Evolutionary conservation across 495 filamentous ascomycete genomes (phyloP).

Genomic region (Hypoxylon crocopeplum): DNA sequence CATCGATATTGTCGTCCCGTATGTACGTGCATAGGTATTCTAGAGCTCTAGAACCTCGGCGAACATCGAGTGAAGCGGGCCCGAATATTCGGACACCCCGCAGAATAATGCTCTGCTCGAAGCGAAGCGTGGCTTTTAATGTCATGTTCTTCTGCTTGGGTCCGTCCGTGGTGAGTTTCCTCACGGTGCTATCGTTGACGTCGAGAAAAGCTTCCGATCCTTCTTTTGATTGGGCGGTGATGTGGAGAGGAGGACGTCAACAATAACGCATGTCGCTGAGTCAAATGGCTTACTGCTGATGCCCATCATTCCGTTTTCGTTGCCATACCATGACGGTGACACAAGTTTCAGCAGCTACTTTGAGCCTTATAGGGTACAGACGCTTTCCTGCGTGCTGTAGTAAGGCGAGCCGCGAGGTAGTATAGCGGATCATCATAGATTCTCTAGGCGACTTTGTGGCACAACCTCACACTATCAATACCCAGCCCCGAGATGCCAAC

Average conservation of each 20-base stretch:
- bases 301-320: conserved; percentile 27
- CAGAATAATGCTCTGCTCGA: conserved; percentile 4
- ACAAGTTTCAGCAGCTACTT: conserved; percentile 29
- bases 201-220: conserved; percentile 8
- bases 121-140: conserved; percentile 12
- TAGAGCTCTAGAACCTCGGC: conserved; percentile 27
- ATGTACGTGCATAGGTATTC: no score
- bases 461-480: conserved; percentile 21
- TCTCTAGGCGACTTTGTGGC: conserved; percentile 27
- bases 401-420: conserved; percentile 24
- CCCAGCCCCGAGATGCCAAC: conserved; percentile 11
- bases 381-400: no score
- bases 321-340: conserved; percentile 24
- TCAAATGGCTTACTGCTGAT: conserved; percentile 12
- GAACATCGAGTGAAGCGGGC: conserved; percentile 6
- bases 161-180: conserved; percentile 8
- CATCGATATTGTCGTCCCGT: background rate
- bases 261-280: background rate
- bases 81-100: conserved; percentile 18
- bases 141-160: conserved; percentile 5
- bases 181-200: conserved; percentile 4
- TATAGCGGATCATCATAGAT: no score
- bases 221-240: conserved; percentile 5
- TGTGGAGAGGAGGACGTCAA: conserved; percentile 6
- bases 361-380: conserved; percentile 23